Percentiles rank a stretch among this genome's conserved stretches.
These are phyloP conservation scores for Nigrospora sphaerica DNA, from an alignment of 2,329 filamentous ascomycete species.

Conservation along the genomic window DNA sequence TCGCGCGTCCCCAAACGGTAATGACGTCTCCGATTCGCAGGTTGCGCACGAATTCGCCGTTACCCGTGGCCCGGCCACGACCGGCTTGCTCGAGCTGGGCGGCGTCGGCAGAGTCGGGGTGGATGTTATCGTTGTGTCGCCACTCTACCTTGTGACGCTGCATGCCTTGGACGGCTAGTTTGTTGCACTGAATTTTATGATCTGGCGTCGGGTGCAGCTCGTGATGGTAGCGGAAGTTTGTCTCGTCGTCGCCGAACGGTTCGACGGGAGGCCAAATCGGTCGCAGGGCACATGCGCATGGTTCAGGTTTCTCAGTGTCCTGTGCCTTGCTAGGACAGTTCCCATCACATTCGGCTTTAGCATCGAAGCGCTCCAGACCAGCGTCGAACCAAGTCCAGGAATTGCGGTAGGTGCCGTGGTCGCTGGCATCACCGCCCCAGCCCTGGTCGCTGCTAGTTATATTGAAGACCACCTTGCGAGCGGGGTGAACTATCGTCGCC, in stretches of 20 bases:
- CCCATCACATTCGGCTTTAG: constrained; percentile 16
- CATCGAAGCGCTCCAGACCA: constrained; percentile 49
- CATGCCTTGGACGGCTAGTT: constrained; percentile 22
- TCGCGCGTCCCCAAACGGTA: constrained; percentile 53
- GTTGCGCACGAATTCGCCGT: constrained; percentile 48
- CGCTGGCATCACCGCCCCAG: constrained; percentile 30
- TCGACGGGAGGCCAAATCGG: constrained; percentile 18
- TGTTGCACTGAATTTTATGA: constrained; percentile 42
- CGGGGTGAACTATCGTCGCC: constrained; percentile 37
- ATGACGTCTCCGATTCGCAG: constrained; percentile 54
- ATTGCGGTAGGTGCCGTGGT: constrained; percentile 32
- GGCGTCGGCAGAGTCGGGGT: constrained; percentile 32
- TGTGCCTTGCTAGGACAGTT: constrained; percentile 10
- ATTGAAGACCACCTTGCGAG: constrained; percentile 55
- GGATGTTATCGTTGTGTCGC: constrained; percentile 41
- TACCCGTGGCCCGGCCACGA: constrained; percentile 40
- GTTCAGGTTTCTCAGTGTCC: constrained; percentile 1
- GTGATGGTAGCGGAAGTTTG: constrained; percentile 25
- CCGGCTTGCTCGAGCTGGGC: constrained; percentile 32
- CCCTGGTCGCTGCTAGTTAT: constrained; percentile 53
- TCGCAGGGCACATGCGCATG: constrained; percentile 19
- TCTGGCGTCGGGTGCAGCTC: constrained; percentile 24
- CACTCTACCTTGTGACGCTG: constrained; percentile 43
- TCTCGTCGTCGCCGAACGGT: constrained; percentile 3
- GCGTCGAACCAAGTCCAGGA: constrained; percentile 60